Evolutionary conservation across 495 filamentous ascomycete genomes (phyloP).

Genomic region (Polyplosphaeria fusca): DNA sequence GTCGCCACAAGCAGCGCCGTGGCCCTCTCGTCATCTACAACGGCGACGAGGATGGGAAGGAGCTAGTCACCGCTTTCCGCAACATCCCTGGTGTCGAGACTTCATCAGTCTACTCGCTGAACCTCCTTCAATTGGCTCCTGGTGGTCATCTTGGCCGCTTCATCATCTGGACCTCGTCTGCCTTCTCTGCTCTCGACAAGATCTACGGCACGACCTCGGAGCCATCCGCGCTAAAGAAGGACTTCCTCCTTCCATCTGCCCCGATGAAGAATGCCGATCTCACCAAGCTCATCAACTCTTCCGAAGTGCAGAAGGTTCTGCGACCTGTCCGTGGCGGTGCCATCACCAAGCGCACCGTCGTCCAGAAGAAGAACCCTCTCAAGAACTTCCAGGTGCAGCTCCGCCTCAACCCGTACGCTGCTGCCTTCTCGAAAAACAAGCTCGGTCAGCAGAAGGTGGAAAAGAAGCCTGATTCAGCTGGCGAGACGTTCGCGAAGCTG

Average conservation of each 20-base stretch:
- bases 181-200: conserved; percentile 90
- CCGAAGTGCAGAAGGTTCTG: conserved; percentile 93
- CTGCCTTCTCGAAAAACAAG: conserved; percentile 78
- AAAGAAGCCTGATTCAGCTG: conserved; percentile 52
- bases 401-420: conserved; percentile 94
- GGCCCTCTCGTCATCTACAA: conserved; percentile 96
- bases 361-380: conserved; percentile 99
- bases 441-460: conserved; percentile 60
- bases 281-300: conserved; percentile 95
- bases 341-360: conserved; percentile 79
- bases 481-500: conserved; percentile 51
- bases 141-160: conserved; percentile 99
- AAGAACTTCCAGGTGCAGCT: conserved; percentile 96
- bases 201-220: conserved; percentile 90
- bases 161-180: conserved; percentile 96
- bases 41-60: conserved; percentile 86
- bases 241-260: conserved; percentile 91
- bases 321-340: conserved; percentile 83
- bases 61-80: conserved; percentile 88
- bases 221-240: conserved; percentile 88
- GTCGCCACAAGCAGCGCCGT: conserved; percentile 94
- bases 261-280: conserved; percentile 88
- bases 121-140: conserved; percentile 97
- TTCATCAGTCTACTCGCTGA: conserved; percentile 86
- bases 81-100: conserved; percentile 99